phyloP scores from a whole-genome alignment of 805 yeast genomes.

The Maudiozyma turicensis region DNA sequence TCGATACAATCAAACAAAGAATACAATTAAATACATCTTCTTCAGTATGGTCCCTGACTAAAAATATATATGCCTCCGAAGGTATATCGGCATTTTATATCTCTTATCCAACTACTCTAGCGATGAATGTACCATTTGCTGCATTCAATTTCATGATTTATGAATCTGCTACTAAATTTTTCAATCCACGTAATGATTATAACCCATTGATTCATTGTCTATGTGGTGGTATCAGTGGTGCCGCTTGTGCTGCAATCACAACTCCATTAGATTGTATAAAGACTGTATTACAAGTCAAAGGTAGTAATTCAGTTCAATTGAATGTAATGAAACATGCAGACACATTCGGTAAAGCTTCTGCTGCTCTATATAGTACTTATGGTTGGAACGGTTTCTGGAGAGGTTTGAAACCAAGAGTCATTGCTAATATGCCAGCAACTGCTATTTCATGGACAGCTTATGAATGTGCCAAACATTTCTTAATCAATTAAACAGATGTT shows the following conservation, averaged over 20 bases:
- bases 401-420: conserved; percentile 84
- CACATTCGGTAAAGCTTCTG: conserved; percentile 64
- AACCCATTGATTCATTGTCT: conserved; percentile 89
- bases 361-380: conserved; percentile 48
- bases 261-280: conserved; percentile 92
- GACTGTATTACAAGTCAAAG: conserved; percentile 81
- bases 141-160: conserved; percentile 89
- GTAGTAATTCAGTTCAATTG: conserved; percentile 36
- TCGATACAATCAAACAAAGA: conserved; percentile 89
- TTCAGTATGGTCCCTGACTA: conserved; percentile 22
- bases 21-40: conserved; percentile 54
- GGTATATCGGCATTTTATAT: conserved; percentile 78
- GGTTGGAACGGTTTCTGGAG: conserved; percentile 64
- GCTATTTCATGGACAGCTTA: conserved; percentile 97
- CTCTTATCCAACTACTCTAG: conserved; percentile 87
- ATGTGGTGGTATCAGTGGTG: conserved; percentile 91
- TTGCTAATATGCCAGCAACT: conserved; percentile 89
- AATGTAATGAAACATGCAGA: conserved; percentile 38
- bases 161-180: conserved; percentile 66
- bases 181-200: conserved; percentile 70
- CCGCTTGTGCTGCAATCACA: conserved; percentile 87
- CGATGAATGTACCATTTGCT: conserved; percentile 90
- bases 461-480: conserved; percentile 76
- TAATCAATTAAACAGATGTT: conserved; percentile 6
- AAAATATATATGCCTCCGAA: conserved; percentile 45